Base-by-base conservation (phyloP, 2,329 filamentous ascomycete genomes). In the Hypoxylon sp. region DNA sequence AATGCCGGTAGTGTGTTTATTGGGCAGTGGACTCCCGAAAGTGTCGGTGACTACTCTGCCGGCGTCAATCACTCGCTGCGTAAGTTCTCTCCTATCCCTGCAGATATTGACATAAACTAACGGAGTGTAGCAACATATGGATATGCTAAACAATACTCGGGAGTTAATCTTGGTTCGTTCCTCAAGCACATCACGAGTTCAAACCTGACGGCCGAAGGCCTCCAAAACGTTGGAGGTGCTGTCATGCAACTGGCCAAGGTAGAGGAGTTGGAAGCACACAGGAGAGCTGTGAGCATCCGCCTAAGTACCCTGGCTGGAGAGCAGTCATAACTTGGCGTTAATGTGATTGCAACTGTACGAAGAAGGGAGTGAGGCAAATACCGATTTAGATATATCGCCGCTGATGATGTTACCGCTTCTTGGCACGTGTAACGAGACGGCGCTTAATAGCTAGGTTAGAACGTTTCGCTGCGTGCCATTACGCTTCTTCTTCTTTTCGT, bases 111-210 rank as follows among this genome's bases (percentile, higher is more conserved):
- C 13, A 29, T 63, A 26, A 54, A 10, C 53, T 73, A 65, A 72
- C 58, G 17, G 17, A 52, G 33, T 10, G 2, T 73, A 97, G 94
- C 96, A 57, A 99, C 96, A 0, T 99, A 98, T 78, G 96, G 96
- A 44, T 99, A 97, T 77, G 96, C 96, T 53, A 97, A 97, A 83
- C 96, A 99, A 81, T 99, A 99, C 84, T 98, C 94, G 5, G 96
- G 96, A 57, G 96, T 99, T 77, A 99, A 97, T 80, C 88, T 99
- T 5, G 94, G 89, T 33, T 98, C 95, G 2, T 99, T 98, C 82
- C 88, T 97, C 80, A 99, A 99, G 84, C 94, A 98, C 85, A 98
- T 99, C 77, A 99, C 96, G 39, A 96, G 93, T 83, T 94, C 94
- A 0, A 93, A 97, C 80, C 86, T 99, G 68, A 97, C 94, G 0